A percentile compares a stretch with the other conserved stretches of the same genome.
These are phyloP conservation scores for Sordaria brevicollis DNA, from an alignment of 495 filamentous ascomycete genomes.

Conservation along the genomic window DNA sequence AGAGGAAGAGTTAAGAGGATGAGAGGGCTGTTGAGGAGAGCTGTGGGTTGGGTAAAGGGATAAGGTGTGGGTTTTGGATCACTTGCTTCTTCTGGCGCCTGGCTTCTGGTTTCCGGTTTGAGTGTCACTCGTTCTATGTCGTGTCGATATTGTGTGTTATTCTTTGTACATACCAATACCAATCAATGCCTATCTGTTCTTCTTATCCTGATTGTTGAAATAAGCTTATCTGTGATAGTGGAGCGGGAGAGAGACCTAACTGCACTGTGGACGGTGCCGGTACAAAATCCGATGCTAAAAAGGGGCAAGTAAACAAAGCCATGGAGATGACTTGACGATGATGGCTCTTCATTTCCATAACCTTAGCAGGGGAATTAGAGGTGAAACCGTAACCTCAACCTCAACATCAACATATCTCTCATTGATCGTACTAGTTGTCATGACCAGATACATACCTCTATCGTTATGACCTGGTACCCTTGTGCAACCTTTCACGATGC, in stretches of 20 bases:
- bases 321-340: neutral
- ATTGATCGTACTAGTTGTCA: neutral
- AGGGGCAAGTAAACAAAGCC: neutral
- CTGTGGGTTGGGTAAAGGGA: neutral
- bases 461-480: neutral
- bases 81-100: neutral
- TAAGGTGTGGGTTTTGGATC: neutral
- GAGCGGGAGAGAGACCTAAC: neutral
- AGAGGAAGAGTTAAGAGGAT: neutral
- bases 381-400: neutral
- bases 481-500: neutral
- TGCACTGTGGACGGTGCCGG: neutral
- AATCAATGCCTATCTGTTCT: neutral
- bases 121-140: neutral
- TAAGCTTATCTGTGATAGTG: neutral
- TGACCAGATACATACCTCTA: neutral
- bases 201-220: neutral
- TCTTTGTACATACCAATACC: neutral
- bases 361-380: neutral
- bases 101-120: neutral
- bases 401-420: neutral
- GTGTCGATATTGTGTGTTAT: neutral
- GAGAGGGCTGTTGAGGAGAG: neutral
- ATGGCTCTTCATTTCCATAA: neutral
- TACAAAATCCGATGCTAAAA: neutral